Evolutionary conservation across 768 basidiomycete genomes (phyloP).

Genomic region (Macrolepiota fuliginosa): DNA sequence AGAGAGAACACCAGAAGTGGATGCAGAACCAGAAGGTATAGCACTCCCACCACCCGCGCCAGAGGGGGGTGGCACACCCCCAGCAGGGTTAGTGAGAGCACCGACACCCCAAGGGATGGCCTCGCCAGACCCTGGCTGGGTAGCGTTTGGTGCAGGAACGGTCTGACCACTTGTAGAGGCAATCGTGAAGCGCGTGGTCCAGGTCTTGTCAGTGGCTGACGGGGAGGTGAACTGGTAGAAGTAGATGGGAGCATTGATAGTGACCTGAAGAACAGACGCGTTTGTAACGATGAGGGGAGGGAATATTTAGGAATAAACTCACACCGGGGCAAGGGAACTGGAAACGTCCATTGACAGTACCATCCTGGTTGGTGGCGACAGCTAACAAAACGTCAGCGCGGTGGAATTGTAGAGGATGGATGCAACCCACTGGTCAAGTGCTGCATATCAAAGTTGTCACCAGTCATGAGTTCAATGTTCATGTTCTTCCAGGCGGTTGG

Average conservation of each 20-base stretch:
- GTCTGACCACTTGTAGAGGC: slow-evolving; percentile 45
- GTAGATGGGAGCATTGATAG: slow-evolving; percentile 65
- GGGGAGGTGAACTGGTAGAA: slow-evolving; percentile 75
- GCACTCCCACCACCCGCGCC: slow-evolving; percentile 16
- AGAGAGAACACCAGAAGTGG: neutral
- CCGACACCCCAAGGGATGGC: slow-evolving; percentile 70
- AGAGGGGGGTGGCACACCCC: slow-evolving; percentile 35
- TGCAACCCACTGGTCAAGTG: slow-evolving; percentile 57
- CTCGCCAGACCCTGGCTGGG: slow-evolving; percentile 50
- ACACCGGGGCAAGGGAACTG: slow-evolving; percentile 68
- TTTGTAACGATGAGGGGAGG: neutral
- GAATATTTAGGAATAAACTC: slow-evolving; percentile 16
- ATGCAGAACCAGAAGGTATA: slow-evolving; percentile 8
- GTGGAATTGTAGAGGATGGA: neutral
- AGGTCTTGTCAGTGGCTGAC: slow-evolving; percentile 37
- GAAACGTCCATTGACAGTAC: slow-evolving; percentile 51
- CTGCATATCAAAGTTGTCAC: slow-evolving; percentile 67
- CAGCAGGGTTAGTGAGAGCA: slow-evolving; percentile 44
- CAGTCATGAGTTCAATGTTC: slow-evolving; percentile 80
- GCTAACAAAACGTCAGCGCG: slow-evolving; percentile 36
- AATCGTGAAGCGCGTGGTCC: slow-evolving; percentile 81
- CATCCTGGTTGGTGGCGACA: slow-evolving; percentile 59
- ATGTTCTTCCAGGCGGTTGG: slow-evolving; percentile 67
- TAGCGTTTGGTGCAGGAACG: slow-evolving; percentile 47
- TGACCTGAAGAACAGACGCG: slow-evolving; percentile 42